Evolutionary conservation across 768 basidiomycete genomes (phyloP).

Genomic region (Suillus americanus): DNA sequence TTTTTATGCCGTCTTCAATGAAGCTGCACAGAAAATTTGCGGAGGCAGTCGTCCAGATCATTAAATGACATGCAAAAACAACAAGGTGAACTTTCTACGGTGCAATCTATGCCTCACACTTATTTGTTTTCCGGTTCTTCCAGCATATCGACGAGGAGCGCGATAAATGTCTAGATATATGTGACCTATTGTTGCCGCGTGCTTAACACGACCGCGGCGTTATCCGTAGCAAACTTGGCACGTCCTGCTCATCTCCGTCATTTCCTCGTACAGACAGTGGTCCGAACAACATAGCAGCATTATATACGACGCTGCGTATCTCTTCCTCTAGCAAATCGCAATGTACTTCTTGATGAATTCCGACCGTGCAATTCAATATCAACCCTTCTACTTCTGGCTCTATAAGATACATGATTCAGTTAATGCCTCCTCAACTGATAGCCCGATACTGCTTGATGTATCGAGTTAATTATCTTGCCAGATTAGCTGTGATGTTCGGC

Average conservation of each 20-base stretch:
- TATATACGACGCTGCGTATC: conserved; percentile 63
- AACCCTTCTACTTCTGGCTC: conserved; percentile 88
- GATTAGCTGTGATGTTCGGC: conserved; percentile 65
- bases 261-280: conserved; percentile 75
- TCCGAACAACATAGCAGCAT: conserved; percentile 88
- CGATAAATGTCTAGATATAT: conserved; percentile 78
- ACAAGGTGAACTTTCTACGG: background rate
- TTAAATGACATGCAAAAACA: background rate
- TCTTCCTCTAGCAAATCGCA: conserved; percentile 87
- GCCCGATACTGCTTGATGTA: conserved; percentile 41
- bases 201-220: conserved; percentile 66
- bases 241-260: conserved; percentile 77
- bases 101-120: background rate
- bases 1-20: background rate
- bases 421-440: conserved; percentile 1
- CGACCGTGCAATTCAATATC: conserved; percentile 71
- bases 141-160: background rate
- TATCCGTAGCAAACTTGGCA: conserved; percentile 94
- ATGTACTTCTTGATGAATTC: conserved; percentile 80
- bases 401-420: conserved; percentile 49
- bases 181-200: conserved; percentile 74
- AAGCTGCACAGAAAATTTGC: background rate
- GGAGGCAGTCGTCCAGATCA: background rate
- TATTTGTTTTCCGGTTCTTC: background rate
- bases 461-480: conserved; percentile 57